Evolutionary conservation across 257 asterid species (phyloP).

Genomic region (Penstemon barbatus): DNA sequence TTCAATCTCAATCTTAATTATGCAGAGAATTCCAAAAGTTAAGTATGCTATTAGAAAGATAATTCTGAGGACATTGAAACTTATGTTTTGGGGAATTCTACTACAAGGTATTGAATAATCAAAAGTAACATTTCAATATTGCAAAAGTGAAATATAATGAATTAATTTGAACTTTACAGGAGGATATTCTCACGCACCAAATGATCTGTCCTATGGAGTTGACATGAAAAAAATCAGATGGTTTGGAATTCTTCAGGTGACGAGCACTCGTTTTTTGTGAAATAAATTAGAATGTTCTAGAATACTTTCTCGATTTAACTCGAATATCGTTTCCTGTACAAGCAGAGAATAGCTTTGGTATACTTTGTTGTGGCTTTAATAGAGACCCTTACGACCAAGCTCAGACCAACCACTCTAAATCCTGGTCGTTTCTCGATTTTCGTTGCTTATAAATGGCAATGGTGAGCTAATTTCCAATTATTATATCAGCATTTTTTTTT

Average conservation of each 20-base stretch:
- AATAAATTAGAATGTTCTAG: not conserved
- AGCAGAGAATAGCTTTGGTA: slow-evolving; percentile 91
- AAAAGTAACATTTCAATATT: too few relatives aligned
- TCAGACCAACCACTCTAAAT: slow-evolving; percentile 52
- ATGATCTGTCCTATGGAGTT: slow-evolving; percentile 62
- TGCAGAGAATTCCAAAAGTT: slow-evolving; percentile 64
- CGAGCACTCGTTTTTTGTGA: not conserved
- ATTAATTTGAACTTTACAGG: slow-evolving; percentile 40
- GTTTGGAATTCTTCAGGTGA: slow-evolving; percentile 90
- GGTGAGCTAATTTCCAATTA: slow-evolving; percentile 38
- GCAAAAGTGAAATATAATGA: too few relatives aligned
- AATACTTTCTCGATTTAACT: too few relatives aligned
- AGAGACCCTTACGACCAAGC: slow-evolving; percentile 68
- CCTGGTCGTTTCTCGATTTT: slow-evolving; percentile 63
- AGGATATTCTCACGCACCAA: slow-evolving; percentile 89
- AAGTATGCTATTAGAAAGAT: slow-evolving; percentile 53
- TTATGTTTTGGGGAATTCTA: slow-evolving; percentile 81
- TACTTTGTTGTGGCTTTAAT: slow-evolving; percentile 73
- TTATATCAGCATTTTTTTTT: not conserved
- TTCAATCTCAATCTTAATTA: not conserved
- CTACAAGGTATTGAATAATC: slow-evolving; percentile 55
- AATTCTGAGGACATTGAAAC: slow-evolving; percentile 70
- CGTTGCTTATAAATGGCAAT: slow-evolving; percentile 84
- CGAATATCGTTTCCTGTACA: slow-evolving; percentile 9
- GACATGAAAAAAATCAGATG: slow-evolving; percentile 77